A percentile compares a stretch with the other conserved stretches of the same genome.
Evolutionary conservation across 306 rosid species (phyloP).

Genomic region (Cucumis cinereus): DNA sequence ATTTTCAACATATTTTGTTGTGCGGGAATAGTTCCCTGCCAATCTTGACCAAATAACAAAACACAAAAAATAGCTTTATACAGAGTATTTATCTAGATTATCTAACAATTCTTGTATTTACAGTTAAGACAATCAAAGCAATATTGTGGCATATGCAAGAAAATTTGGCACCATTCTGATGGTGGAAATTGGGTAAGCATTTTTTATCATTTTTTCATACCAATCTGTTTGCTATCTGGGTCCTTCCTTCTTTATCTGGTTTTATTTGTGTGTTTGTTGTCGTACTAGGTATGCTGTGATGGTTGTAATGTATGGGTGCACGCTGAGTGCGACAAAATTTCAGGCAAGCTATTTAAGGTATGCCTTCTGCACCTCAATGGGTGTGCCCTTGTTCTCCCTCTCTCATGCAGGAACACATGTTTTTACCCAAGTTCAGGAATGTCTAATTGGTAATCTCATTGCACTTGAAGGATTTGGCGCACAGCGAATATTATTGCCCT

Average conservation of each 20-base stretch:
- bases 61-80: background rate
- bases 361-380: background rate
- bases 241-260: slow-evolving; percentile 5
- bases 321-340: slow-evolving; percentile 75
- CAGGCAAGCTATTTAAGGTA: slow-evolving; percentile 60
- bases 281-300: slow-evolving; percentile 80
- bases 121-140: slow-evolving; percentile 84
- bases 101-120: slow-evolving; percentile 5
- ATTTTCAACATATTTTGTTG: background rate
- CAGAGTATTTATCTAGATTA: background rate
- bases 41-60: background rate
- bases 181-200: slow-evolving; percentile 93
- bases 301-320: slow-evolving; percentile 98
- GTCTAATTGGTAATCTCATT: slow-evolving; percentile 9
- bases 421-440: slow-evolving; percentile 5
- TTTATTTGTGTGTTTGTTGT: slow-evolving; percentile 9
- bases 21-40: background rate
- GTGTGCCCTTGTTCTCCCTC: background rate
- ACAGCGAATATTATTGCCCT: slow-evolving; percentile 76
- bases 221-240: background rate
- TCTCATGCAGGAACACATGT: background rate
- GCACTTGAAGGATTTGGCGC: slow-evolving; percentile 57
- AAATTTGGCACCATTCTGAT: slow-evolving; percentile 89
- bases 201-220: slow-evolving; percentile 10
- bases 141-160: slow-evolving; percentile 92